phyloP scores from a whole-genome alignment of 768 basidiomycete species.

The Thelephora ganbajun region DNA sequence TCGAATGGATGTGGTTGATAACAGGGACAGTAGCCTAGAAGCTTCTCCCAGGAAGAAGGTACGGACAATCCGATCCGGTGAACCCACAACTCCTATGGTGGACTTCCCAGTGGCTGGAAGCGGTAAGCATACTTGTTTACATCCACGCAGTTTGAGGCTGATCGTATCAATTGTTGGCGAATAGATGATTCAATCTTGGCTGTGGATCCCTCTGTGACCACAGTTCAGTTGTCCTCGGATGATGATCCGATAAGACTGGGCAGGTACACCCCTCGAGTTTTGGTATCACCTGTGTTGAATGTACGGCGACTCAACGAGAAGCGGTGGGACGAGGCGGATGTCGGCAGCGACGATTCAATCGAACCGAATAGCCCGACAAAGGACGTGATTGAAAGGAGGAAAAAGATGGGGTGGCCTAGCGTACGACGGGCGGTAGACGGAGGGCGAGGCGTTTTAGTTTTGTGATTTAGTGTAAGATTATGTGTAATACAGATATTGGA shows the following conservation, averaged over 20 bases:
- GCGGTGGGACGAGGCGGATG: conserved; percentile 18
- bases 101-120: conserved; percentile 17
- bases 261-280: conserved; percentile 56
- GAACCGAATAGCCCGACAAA: conserved; percentile 33
- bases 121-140: conserved; percentile 15
- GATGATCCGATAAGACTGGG: conserved; percentile 44
- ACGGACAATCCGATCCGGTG: not conserved
- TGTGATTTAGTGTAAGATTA: no score
- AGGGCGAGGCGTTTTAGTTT: no score
- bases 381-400: conserved; percentile 18
- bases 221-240: conserved; percentile 37
- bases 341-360: conserved; percentile 32
- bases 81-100: conserved; percentile 12
- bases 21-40: conserved; percentile 3
- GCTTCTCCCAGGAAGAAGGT: conserved; percentile 3
- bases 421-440: no score
- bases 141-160: not conserved
- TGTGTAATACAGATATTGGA: no score
- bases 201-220: conserved; percentile 5
- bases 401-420: not conserved
- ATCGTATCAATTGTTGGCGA: not conserved
- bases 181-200: conserved; percentile 37
- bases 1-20: conserved; percentile 3
- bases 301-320: conserved; percentile 10
- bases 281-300: conserved; percentile 46